These are phyloP conservation scores for Ophiostoma australiae DNA, from an alignment of 2,329 filamentous ascomycete genomes.

Conservation along the genomic window DNA sequence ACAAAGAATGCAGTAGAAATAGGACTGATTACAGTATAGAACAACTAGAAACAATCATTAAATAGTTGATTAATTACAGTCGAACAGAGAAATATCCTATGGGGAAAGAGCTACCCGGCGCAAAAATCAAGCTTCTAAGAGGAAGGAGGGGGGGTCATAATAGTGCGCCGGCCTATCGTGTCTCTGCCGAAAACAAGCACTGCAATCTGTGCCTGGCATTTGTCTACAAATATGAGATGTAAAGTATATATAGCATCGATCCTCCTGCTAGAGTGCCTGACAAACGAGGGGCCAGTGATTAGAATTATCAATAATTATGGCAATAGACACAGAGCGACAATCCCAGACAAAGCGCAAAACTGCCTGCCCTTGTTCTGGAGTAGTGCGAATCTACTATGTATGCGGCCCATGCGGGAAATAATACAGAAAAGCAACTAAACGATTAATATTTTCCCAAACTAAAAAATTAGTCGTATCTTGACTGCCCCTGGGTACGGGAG, in stretches of 20 bases:
- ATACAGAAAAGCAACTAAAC: neutral
- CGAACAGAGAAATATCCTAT: neutral
- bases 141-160: neutral
- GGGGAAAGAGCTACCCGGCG: neutral
- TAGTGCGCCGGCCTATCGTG: neutral
- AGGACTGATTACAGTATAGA: neutral
- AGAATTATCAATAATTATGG: neutral
- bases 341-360: neutral
- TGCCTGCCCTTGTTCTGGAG: neutral
- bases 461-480: neutral
- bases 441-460: neutral
- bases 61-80: neutral
- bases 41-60: neutral
- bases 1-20: neutral
- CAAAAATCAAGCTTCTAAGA: neutral
- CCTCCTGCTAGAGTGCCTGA: neutral
- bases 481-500: neutral
- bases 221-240: neutral
- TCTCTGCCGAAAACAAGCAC: constrained; percentile 14
- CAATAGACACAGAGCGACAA: neutral
- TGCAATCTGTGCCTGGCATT: neutral
- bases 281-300: neutral
- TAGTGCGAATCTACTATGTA: neutral
- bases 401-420: neutral
- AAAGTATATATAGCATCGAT: neutral